Evolutionary conservation across 441 rosid genomes (phyloP).

Genomic region (Isatis lusitanica): DNA sequence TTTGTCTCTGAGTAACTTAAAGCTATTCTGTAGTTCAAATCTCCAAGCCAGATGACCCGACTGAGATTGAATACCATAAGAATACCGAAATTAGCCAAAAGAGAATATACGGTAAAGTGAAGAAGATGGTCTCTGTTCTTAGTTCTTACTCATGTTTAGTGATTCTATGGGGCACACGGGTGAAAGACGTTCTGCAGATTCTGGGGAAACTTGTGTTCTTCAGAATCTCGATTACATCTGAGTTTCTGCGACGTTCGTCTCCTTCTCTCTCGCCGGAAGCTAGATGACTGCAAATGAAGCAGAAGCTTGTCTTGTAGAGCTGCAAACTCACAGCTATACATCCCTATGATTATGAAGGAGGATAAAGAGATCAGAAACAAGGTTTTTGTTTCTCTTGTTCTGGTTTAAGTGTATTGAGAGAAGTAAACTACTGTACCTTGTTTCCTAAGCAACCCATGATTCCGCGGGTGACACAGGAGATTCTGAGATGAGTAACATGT

Average conservation of each 20-base stretch:
- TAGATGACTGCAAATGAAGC: slow-evolving; percentile 64
- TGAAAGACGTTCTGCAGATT: slow-evolving; percentile 51
- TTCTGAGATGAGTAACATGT: slow-evolving; percentile 56
- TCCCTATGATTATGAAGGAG: slow-evolving; percentile 40
- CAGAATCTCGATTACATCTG: slow-evolving; percentile 54
- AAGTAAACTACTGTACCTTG: slow-evolving; percentile 43
- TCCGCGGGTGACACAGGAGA: slow-evolving; percentile 58
- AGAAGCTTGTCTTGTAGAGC: slow-evolving; percentile 60
- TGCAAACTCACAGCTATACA: slow-evolving; percentile 71
- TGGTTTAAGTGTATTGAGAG: background rate
- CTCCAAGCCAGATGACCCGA: slow-evolving; percentile 73
- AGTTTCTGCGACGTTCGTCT: slow-evolving; percentile 60
- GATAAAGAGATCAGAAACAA: slow-evolving; percentile 4
- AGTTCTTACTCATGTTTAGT: slow-evolving; percentile 59
- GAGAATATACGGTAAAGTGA: background rate
- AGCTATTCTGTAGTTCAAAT: slow-evolving; percentile 74
- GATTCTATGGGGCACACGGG: slow-evolving; percentile 54
- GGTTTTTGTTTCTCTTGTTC: background rate
- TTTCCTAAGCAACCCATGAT: slow-evolving; percentile 71
- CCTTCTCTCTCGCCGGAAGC: slow-evolving; percentile 75
- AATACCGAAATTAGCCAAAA: background rate
- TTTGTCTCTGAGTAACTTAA: slow-evolving; percentile 61
- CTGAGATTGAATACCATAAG: slow-evolving; percentile 35
- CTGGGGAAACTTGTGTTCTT: slow-evolving; percentile 59
- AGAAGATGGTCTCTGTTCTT: background rate